These are phyloP conservation scores for Teratosphaeria pseudoeucalypti DNA, from an alignment of 2,329 filamentous ascomycete species.

Conservation along the genomic window DNA sequence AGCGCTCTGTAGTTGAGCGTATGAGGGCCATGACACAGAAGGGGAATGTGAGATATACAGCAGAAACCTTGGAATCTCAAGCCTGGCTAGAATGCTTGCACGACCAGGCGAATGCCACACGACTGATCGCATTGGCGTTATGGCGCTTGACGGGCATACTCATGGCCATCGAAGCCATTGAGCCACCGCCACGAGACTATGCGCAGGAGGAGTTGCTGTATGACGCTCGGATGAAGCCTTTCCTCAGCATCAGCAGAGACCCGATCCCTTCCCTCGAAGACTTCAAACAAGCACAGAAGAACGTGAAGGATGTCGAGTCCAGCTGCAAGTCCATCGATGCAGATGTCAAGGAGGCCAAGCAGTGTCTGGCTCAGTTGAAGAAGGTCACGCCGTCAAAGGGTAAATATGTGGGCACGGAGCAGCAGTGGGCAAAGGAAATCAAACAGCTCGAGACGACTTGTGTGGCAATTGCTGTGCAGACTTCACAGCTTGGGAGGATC, in stretches of 20 bases:
- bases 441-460: slow-evolving; percentile 25
- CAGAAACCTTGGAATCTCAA: slow-evolving; percentile 8
- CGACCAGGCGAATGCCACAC: slow-evolving; percentile 18
- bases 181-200: slow-evolving; percentile 49
- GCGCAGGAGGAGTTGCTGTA: slow-evolving; percentile 60
- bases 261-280: slow-evolving; percentile 55
- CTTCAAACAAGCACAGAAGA: slow-evolving; percentile 34
- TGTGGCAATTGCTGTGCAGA: slow-evolving; percentile 21
- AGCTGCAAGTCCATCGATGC: slow-evolving; percentile 9
- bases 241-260: slow-evolving; percentile 57
- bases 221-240: slow-evolving; percentile 79
- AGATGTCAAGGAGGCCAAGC: slow-evolving; percentile 25
- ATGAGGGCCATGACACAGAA: slow-evolving; percentile 18
- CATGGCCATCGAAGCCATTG: slow-evolving; percentile 45
- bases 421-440: slow-evolving; percentile 25
- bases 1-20: slow-evolving; percentile 46
- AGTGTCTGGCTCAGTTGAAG: slow-evolving; percentile 28
- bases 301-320: neutral
- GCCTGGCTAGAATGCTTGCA: slow-evolving; percentile 20
- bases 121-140: slow-evolving; percentile 23
- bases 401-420: slow-evolving; percentile 27
- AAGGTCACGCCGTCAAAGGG: slow-evolving; percentile 24
- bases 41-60: slow-evolving; percentile 16
- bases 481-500: slow-evolving; percentile 14
- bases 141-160: slow-evolving; percentile 55